A percentile compares a stretch with the other conserved stretches of the same genome.
phyloP scores from a whole-genome alignment of 2,329 filamentous ascomycete species.

The Blastomyces emzantsi region DNA sequence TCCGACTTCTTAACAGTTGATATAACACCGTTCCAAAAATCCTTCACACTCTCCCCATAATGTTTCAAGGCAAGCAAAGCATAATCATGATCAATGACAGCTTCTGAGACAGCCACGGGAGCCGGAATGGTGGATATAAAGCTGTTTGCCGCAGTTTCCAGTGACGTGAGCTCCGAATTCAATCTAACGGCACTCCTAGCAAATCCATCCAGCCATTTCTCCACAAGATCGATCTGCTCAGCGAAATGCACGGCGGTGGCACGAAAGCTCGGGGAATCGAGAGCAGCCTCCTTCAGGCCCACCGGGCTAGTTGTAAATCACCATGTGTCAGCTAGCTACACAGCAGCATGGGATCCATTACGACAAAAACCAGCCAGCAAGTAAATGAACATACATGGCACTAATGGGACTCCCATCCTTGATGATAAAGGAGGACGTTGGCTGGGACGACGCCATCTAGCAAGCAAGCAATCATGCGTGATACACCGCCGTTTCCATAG shows the following conservation, averaged over 20 bases:
- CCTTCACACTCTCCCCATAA: conserved; percentile 74
- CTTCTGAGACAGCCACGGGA: conserved; percentile 64
- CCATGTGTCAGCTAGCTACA: conserved; percentile 14
- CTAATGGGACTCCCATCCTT: conserved; percentile 39
- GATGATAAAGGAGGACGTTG: conserved; percentile 29
- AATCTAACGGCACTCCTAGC: conserved; percentile 54
- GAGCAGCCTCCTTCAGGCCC: conserved; percentile 82
- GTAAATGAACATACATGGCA: conserved; percentile 32
- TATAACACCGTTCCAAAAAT: conserved; percentile 75
- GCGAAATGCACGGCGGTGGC: conserved; percentile 76
- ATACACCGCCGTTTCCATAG: conserved; percentile 19
- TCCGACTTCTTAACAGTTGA: conserved; percentile 70
- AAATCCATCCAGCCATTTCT: conserved; percentile 80
- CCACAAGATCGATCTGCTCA: conserved; percentile 84
- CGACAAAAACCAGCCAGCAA: conserved; percentile 1
- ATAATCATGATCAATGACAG: conserved; percentile 89
- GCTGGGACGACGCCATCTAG: conserved; percentile 34
- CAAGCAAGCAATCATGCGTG: not conserved
- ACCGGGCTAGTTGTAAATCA: conserved; percentile 53
- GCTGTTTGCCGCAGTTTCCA: conserved; percentile 70
- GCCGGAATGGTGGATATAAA: conserved; percentile 72
- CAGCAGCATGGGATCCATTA: not conserved
- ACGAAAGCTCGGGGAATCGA: conserved; percentile 94
- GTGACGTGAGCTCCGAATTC: conserved; percentile 55
- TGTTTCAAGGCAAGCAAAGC: conserved; percentile 77